Evolutionary conservation across 352 stramenopile genomes (phyloP), one percentile per base, ranked within the genome.

Genomic region (Globisporangium spiculum): DNA sequence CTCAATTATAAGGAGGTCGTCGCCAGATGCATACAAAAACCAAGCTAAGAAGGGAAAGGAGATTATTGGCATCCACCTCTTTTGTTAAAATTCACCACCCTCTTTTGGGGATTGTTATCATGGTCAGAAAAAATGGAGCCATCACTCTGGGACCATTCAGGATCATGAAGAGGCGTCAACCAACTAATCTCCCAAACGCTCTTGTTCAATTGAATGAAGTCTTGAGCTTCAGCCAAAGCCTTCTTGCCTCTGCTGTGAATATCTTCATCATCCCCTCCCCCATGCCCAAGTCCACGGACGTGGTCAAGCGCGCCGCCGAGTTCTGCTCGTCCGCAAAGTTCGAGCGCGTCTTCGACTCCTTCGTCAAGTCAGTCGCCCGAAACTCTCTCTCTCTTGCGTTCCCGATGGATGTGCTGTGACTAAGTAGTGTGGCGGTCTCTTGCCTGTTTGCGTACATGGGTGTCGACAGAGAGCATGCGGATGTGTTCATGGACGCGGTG

Each of bases 311-410:
- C 12, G 82, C 82, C 16, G 83, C 82, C 6, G 76, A 86, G 61
- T 90, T 84, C 73, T 93, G 84, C 67, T 80, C 77, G 63, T 86
- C 83, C 32, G 71, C 83, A 24, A 83, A 82, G 67, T 90, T 93
- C 48, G 75, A 92, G 72, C 78, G 79, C 30, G 65, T 88, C 48
- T 89, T 93, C 63, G 83, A 92, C 59, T 65, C 86, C 57, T 93
- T 93, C 56, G 81, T 80, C 34, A 80, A 79, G 84, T 87, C 14
- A 20, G 54, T 41, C 18, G 5, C 1, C 24, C 16, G 32, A 38
- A 38, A 38, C 32, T 38, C 30, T 32, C 30, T 32, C 30, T 32
- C 16, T 18, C 16, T 44, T 44, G 16, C 24, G 27, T 6, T 30
- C 61, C 22, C 27, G 32, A 18, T 55, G 30, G 3, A 54, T 36